These are phyloP conservation scores for Ogataea parapolymorpha DNA, from an alignment of 805 yeast genomes.

Conservation along the genomic window DNA sequence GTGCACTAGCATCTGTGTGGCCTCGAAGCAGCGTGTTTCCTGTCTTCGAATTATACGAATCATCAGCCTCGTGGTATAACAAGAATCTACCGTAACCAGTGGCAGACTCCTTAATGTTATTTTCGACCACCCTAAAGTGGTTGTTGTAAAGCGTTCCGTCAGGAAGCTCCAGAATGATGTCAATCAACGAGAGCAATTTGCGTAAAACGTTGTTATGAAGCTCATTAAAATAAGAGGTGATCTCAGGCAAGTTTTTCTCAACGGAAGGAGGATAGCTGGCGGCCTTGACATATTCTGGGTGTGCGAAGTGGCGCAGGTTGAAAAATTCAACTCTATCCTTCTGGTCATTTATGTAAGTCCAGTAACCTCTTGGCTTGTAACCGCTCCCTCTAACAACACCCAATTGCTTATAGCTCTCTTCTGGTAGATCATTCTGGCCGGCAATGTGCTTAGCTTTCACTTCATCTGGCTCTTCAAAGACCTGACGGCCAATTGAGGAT, in stretches of 20 bases:
- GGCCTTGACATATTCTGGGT: constrained; percentile 30
- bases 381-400: constrained; percentile 50
- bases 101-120: constrained; percentile 35
- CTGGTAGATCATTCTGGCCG: constrained; percentile 30
- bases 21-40: constrained; percentile 44
- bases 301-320: constrained; percentile 40
- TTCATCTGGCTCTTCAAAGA: constrained; percentile 40
- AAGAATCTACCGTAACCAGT: constrained; percentile 39
- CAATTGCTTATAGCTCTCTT: constrained; percentile 26
- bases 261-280: constrained; percentile 41
- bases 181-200: constrained; percentile 39
- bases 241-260: constrained; percentile 37
- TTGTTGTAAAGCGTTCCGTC: constrained; percentile 41
- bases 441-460: constrained; percentile 38
- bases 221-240: constrained; percentile 36
- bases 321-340: constrained; percentile 43
- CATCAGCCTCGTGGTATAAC: constrained; percentile 35
- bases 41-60: constrained; percentile 32
- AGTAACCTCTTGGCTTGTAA: constrained; percentile 46
- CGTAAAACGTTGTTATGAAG: constrained; percentile 38
- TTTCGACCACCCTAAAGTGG: constrained; percentile 34
- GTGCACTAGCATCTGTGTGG: constrained; percentile 43
- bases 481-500: constrained; percentile 39
- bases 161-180: constrained; percentile 43
- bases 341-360: constrained; percentile 43